These are phyloP conservation scores for Corynascus novoguineensis DNA, from an alignment of 495 filamentous ascomycete species.

Conservation along the genomic window DNA sequence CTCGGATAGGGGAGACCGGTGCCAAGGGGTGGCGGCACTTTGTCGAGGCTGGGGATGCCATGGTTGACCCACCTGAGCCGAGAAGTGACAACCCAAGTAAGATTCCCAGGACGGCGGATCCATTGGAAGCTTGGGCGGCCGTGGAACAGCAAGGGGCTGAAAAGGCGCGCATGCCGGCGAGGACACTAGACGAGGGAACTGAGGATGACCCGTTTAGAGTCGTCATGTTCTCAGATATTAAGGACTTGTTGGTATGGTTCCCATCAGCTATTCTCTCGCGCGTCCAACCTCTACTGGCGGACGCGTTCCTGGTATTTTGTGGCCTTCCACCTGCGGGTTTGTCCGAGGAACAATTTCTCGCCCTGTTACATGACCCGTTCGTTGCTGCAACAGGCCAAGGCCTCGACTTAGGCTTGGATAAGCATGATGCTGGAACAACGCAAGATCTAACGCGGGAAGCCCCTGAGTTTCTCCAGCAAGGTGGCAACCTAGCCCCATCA, in stretches of 20 bases:
- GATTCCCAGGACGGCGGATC: conserved; percentile 31
- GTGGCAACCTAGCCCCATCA: conserved; percentile 29
- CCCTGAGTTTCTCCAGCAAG: conserved; percentile 35
- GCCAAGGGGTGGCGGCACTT: conserved; percentile 66
- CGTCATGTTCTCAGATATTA: conserved; percentile 72
- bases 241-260: conserved; percentile 54
- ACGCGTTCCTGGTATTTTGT: conserved; percentile 66
- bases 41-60: conserved; percentile 27
- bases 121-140: conserved; percentile 53
- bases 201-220: conserved; percentile 75
- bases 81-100: conserved; percentile 12
- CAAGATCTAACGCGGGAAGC: conserved; percentile 19
- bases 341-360: conserved; percentile 11
- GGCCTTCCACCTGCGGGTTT: conserved; percentile 52
- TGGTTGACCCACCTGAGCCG: conserved; percentile 37
- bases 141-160: conserved; percentile 50
- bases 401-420: conserved; percentile 5
- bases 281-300: conserved; percentile 47
- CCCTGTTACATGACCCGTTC: conserved; percentile 34
- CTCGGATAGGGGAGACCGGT: conserved; percentile 69
- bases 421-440: neutral
- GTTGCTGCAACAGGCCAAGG: conserved; percentile 18
- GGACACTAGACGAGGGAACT: conserved; percentile 55
- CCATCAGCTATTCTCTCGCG: conserved; percentile 30
- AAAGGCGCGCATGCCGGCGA: conserved; percentile 55